Conservation (phyloP, 2,329 filamentous ascomycete species). For the Venturiaceae sp. region DNA sequence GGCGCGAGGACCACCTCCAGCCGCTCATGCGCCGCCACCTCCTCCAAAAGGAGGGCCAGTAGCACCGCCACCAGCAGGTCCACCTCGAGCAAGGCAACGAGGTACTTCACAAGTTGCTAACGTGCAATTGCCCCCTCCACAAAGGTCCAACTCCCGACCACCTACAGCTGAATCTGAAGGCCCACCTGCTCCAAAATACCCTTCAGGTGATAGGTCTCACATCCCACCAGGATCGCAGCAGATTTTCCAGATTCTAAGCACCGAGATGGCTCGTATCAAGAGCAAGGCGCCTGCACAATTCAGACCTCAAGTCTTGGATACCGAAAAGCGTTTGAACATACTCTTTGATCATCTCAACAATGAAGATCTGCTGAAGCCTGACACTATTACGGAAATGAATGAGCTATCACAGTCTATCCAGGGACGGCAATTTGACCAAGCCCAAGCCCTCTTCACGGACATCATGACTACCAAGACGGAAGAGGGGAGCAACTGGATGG, state of each 20-base stretch:
- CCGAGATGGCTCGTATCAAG: constrained; percentile 84
- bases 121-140: constrained; percentile 25
- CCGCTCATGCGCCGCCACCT: constrained; percentile 29
- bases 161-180: neutral
- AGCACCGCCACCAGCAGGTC: constrained; percentile 35
- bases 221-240: constrained; percentile 69
- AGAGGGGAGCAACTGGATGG: constrained; percentile 42
- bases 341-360: constrained; percentile 98
- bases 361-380: constrained; percentile 73
- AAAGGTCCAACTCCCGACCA: constrained; percentile 28
- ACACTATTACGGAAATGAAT: constrained; percentile 60
- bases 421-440: constrained; percentile 33
- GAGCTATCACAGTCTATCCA: constrained; percentile 39
- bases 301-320: constrained; percentile 82
- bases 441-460: constrained; percentile 31
- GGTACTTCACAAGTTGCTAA: neutral
- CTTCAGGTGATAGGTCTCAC: constrained; percentile 74
- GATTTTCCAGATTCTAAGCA: constrained; percentile 70
- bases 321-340: constrained; percentile 82
- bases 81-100: constrained; percentile 29
- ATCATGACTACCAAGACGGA: constrained; percentile 38
- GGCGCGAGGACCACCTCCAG: constrained; percentile 17
- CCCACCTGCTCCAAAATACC: constrained; percentile 3
- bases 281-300: constrained; percentile 77
- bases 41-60: constrained; percentile 35